Evolutionary conservation across 2,329 filamentous ascomycete genomes (phyloP).

Genomic region (Fusarium marasasianum): DNA sequence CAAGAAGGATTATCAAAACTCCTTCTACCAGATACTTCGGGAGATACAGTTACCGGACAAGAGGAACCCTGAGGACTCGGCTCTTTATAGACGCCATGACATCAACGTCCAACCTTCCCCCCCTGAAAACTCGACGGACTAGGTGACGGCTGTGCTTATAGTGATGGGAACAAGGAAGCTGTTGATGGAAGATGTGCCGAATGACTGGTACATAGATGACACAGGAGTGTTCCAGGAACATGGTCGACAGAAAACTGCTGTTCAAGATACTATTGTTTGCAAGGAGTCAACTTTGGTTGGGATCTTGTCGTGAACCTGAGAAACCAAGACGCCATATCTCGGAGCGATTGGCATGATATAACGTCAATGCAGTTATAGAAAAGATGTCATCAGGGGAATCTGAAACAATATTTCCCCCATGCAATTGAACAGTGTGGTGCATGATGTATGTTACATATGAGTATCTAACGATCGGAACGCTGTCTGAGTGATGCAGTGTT

Average conservation of each 20-base stretch:
- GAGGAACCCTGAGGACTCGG: neutral
- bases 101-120: neutral
- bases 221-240: conserved; percentile 31
- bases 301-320: neutral
- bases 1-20: conserved; percentile 28
- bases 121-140: conserved; percentile 28
- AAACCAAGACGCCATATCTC: neutral
- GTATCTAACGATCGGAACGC: neutral
- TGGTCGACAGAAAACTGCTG: conserved; percentile 12
- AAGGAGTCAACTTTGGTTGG: conserved; percentile 1
- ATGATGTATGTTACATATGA: neutral
- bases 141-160: conserved; percentile 30
- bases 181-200: conserved; percentile 30
- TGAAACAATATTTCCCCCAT: neutral
- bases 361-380: neutral
- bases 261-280: conserved; percentile 23
- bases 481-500: neutral
- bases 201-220: conserved; percentile 39
- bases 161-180: conserved; percentile 15
- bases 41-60: neutral
- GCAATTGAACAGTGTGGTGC: neutral
- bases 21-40: conserved; percentile 1
- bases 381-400: neutral
- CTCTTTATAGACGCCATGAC: neutral
- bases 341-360: neutral